phyloP scores from a whole-genome alignment of 345 rosid species.

The Geranium rotundifolium region DNA sequence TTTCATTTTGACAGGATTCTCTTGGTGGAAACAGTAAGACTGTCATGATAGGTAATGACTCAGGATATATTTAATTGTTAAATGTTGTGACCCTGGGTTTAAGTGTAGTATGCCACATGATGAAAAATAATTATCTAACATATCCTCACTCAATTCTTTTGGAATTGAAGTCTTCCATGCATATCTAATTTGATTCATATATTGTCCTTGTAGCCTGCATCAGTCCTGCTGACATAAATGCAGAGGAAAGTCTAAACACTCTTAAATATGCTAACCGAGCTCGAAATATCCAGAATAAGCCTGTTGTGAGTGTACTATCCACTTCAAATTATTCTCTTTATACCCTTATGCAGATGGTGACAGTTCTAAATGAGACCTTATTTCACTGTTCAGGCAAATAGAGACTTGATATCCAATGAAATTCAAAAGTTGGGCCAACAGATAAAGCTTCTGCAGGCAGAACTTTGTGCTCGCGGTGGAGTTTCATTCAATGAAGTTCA shows the following conservation, averaged over 20 bases:
- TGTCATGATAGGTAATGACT: slow-evolving; percentile 77
- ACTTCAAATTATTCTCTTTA: neutral
- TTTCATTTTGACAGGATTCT: slow-evolving; percentile 54
- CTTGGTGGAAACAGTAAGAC: slow-evolving; percentile 99
- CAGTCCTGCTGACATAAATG: slow-evolving; percentile 98
- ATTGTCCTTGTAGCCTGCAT: slow-evolving; percentile 61
- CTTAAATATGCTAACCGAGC: slow-evolving; percentile 98
- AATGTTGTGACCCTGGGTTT: neutral
- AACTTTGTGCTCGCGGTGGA: slow-evolving; percentile 81
- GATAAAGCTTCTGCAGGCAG: slow-evolving; percentile 86
- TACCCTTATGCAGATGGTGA: slow-evolving; percentile 5
- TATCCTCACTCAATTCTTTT: neutral
- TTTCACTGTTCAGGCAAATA: slow-evolving; percentile 48
- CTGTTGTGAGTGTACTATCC: slow-evolving; percentile 56
- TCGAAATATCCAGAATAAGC: slow-evolving; percentile 93
- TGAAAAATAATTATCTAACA: neutral
- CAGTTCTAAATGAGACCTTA: slow-evolving; percentile 1
- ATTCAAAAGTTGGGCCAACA: slow-evolving; percentile 96
- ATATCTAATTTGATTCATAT: neutral
- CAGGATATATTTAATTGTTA: neutral
- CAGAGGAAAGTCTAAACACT: slow-evolving; percentile 95
- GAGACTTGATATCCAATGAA: slow-evolving; percentile 90
- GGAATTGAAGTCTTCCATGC: neutral
- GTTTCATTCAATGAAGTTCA: slow-evolving; percentile 71
- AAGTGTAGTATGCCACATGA: too few species aligned